A percentile compares a stretch with the other conserved stretches of the same genome.
phyloP scores from a whole-genome alignment of 148 eudicot genomes.

The Nepenthes gracilis region DNA sequence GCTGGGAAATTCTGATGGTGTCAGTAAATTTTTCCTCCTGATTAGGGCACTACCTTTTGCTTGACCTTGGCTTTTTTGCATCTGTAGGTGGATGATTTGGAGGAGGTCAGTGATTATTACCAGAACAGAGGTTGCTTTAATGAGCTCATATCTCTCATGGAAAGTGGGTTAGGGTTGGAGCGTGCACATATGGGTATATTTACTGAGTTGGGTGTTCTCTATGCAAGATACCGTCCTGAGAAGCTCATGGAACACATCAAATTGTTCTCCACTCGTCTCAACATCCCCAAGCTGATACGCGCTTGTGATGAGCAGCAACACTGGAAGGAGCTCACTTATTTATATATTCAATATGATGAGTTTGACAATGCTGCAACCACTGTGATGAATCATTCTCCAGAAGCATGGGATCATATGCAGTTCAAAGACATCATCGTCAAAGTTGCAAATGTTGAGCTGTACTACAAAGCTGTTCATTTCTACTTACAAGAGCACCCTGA shows the following conservation, averaged over 20 bases:
- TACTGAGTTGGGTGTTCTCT: slow-evolving; percentile 91
- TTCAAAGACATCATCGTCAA: slow-evolving; percentile 62
- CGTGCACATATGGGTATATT: slow-evolving; percentile 99
- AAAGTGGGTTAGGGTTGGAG: slow-evolving; percentile 94
- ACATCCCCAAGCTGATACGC: slow-evolving; percentile 90
- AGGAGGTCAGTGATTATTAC: slow-evolving; percentile 93
- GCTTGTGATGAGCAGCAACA: slow-evolving; percentile 98
- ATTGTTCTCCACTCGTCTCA: slow-evolving; percentile 82
- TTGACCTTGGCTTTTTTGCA: no score
- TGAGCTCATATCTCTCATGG: slow-evolving; percentile 92
- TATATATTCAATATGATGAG: slow-evolving; percentile 90
- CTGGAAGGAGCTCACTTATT: slow-evolving; percentile 88
- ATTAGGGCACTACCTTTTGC: not conserved
- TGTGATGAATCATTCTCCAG: slow-evolving; percentile 44
- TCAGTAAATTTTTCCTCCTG: not conserved
- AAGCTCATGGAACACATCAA: slow-evolving; percentile 98
- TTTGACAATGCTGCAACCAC: slow-evolving; percentile 61
- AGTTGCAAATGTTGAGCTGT: slow-evolving; percentile 94
- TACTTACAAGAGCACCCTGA: slow-evolving; percentile 96
- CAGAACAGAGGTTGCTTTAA: slow-evolving; percentile 98
- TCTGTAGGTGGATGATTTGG: slow-evolving; percentile 82
- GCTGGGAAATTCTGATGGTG: not conserved
- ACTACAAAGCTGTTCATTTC: slow-evolving; percentile 94
- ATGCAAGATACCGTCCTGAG: slow-evolving; percentile 92
- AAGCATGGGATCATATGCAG: slow-evolving; percentile 47